Evolutionary conservation across 176 grass and related monocot genomes (phyloP), one percentile per base, ranked within the genome.

Genomic region (Pontederia crassipes): DNA sequence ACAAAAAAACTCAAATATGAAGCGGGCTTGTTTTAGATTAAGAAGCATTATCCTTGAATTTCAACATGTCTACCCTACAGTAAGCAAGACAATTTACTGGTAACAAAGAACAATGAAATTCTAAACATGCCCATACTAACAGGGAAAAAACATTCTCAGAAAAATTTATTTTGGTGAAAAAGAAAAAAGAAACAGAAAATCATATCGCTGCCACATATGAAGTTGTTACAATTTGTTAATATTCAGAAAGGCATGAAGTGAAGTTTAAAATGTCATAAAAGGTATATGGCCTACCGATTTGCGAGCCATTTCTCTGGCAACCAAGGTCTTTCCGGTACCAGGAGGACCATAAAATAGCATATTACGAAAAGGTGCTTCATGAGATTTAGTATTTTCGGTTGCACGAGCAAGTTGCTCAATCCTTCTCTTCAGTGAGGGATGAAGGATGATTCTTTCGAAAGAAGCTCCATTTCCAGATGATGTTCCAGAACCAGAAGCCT

Each of bases 341-440:
- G 93, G 93, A 52, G 85, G 93, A 49, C 93, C 93, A 72, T 98
- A 98, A 79, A 98, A 98, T 55, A 98, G 72, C 87, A 98, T 98
- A 67, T 98, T 92, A 16, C 93, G 79, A 67, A 98, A 98, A 48
- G 87, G 93, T 54, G 93, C 88, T 79, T 84, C 84, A 48, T 89
- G 88, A 53, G 74, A 92, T 72, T 98, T 98, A 16, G 93, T 98
- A 70, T 98, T 92, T 62, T 86, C 84, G 18, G 88, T 98, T 60
- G 93, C 93, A 76, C 77, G 79, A 45, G 93, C 93, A 72, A 98
- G 81, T 66, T 80, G 82, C 64, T 89, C 84, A 60, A 98, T 98
- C 46, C 88, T 92, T 56, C 72, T 68, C 59, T 98, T 92, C 54
- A 98, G 77, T 58, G 79, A 77, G 62, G 84, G 93, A 65, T 92